Base-by-base conservation (phyloP, 2,329 filamentous ascomycete species). In the Whalleya microplaca region DNA sequence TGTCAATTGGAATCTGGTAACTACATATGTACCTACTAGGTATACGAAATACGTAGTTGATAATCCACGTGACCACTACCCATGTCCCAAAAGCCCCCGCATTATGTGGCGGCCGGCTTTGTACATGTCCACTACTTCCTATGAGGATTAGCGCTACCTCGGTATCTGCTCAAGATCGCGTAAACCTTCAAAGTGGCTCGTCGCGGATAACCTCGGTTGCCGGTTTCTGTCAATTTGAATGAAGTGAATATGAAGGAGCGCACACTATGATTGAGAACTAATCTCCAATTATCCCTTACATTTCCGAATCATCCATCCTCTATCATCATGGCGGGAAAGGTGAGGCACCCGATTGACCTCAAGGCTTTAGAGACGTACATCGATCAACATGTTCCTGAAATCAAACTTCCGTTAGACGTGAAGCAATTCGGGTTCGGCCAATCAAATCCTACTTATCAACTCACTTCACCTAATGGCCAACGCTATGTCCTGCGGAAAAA, bases 401-500 rank as follows among this genome's bases (percentile, higher is more conserved):
- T 99, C 71, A 85, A 89, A 75, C 83, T 86, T 14, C 95, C 95
- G 1, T 78, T 98, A 63, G 88, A 92, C 45, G 79, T 98, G 64
- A 96, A 96, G 78, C 94, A 97, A 91, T 99, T 98, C 72, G 92
- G 93, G 68, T 98, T 96, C 73, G 95, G 95, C 58, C 95, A 98
- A 77, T 96, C 92, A 56, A 99, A 98, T 73, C 95, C 95, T 44
- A 99, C 95, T 2, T 99, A 98, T 77, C 91, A 94, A 69, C 82
- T 98, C 69, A 96, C 87, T 16, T 87, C 87, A 50, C 80, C 85
- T 63, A 81, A 86, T 71, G 85, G 87, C 49, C 74, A 79, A 65
- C 86, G 87, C 71, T 96, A 88, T 76, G 95, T 99, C 32, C 84
- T 98, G 79, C 91, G 95, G 73, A 98, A 99, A 84, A 98, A 98